Evolutionary conservation across 257 asterid genomes (phyloP), one percentile per base, ranked within the genome.

Genomic region (Pogostemon cablin): DNA sequence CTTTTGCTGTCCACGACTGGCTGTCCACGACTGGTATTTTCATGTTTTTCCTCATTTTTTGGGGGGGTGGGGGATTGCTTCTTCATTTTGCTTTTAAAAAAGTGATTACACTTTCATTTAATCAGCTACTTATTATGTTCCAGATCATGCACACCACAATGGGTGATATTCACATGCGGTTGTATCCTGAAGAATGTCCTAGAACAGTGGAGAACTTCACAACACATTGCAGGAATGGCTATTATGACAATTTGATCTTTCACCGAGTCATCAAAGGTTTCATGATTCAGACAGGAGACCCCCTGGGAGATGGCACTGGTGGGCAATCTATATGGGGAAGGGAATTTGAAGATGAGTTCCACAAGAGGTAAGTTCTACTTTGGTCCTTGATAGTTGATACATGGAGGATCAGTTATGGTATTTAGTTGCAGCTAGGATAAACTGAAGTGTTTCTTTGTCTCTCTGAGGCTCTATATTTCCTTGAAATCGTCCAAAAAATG

Each of bases 241-340:
- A 95, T 79, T 95, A 95, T 69, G 99, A 95, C 76, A 95, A 91
- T 80, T 77, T 95, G 78, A 91, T 95, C 70, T 95, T 95, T 78
- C 99, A 95, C 81, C 90, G 99, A 42, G 98, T 95, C 79, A 95
- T 95, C 83, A 91, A 81, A 84, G 96, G 96, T 70, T 95, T 95
- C 74, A 95, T 95, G 99, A 78, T 95, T 74, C 99, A 95, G 77
- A 95, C 99, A 25, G 99, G 99, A 82, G 99, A 95, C 74, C 99
- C 99, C 39, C 78, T 95, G 46, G 99, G 99, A 79, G 99, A 95
- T 79, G 99, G 99, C 76, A 95, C 99, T 48, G 99, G 99, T 63
- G 98, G 99, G 66, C 99, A 95, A 74, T 95, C 99, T 57, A 95
- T 95, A 58, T 95, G 99, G 99, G 99, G 98, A 67, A 85, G 98